A percentile compares a stretch with the other conserved stretches of the same genome.
These are phyloP conservation scores for Hyphopichia wangnamkhiaoensis DNA, from an alignment of 1,139 yeast genomes.

Conservation along the genomic window DNA sequence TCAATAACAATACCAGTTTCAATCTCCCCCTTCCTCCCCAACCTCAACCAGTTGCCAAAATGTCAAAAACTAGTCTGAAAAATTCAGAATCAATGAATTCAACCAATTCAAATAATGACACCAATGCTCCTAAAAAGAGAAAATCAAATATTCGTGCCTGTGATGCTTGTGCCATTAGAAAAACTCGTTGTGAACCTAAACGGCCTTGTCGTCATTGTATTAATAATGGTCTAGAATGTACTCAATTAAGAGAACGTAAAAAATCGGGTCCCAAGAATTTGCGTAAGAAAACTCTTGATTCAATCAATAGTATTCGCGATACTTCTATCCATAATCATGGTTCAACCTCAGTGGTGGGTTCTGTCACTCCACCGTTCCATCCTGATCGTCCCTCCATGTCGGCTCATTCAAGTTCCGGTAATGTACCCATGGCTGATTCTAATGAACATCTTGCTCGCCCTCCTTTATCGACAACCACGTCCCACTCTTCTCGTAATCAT, in stretches of 20 bases:
- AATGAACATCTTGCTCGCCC: neutral
- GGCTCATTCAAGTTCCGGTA: neutral
- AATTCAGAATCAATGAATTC: neutral
- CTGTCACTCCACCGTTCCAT: too few relatives aligned
- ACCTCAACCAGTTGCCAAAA: neutral
- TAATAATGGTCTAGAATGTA: conserved; percentile 37
- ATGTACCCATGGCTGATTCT: neutral
- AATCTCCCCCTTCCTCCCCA: neutral
- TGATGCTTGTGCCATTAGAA: conserved; percentile 47
- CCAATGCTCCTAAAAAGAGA: conserved; percentile 13
- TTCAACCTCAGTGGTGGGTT: too few relatives aligned
- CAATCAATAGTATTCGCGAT: conserved; percentile 23
- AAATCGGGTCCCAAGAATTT: conserved; percentile 47
- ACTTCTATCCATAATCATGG: too few relatives aligned
- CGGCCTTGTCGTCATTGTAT: conserved; percentile 45
- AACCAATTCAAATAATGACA: neutral
- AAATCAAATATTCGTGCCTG: conserved; percentile 34
- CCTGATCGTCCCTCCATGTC: too few relatives aligned
- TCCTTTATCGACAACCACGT: neutral
- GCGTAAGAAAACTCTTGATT: conserved; percentile 38
- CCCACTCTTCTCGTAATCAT: neutral
- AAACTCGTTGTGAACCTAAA: conserved; percentile 40
- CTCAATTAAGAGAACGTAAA: conserved; percentile 38
- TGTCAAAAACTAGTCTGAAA: neutral
- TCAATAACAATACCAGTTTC: neutral